phyloP scores from a whole-genome alignment of 495 filamentous ascomycete genomes.

The Sordaria brevicollis region DNA sequence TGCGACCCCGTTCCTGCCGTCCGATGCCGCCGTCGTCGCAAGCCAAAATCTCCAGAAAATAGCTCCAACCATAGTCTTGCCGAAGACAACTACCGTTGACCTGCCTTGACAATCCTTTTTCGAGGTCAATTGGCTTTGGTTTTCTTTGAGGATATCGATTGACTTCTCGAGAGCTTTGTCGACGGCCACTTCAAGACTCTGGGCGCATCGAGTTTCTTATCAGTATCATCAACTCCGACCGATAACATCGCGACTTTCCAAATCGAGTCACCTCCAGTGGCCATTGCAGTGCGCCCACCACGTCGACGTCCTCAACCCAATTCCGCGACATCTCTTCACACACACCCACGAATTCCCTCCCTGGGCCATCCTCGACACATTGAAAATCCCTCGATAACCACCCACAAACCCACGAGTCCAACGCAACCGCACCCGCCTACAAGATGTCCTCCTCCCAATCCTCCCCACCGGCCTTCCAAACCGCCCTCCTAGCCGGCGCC shows the following conservation, averaged over 20 bases:
- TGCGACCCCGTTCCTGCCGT: background rate
- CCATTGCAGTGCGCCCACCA: background rate
- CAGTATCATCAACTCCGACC: background rate
- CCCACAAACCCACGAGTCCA: background rate
- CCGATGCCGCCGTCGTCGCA: background rate
- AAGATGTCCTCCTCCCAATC: constrained; percentile 2
- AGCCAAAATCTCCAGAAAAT: background rate
- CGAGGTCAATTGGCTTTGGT: background rate
- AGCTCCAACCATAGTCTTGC: background rate
- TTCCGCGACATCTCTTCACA: background rate
- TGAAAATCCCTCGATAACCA: background rate
- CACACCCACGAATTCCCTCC: background rate
- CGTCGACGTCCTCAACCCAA: background rate
- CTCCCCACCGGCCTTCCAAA: constrained; percentile 37
- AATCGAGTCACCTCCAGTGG: background rate
- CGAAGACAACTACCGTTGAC: background rate
- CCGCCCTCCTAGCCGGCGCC: constrained; percentile 58
- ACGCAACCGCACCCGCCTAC: background rate
- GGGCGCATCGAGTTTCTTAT: background rate
- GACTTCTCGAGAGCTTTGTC: background rate
- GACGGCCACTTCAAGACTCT: background rate
- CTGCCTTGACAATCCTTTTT: background rate
- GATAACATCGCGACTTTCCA: background rate
- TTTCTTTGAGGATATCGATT: background rate
- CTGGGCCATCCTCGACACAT: background rate